Conservation (phyloP, 2,329 filamentous ascomycete species). For the Corniculantispora saksenae region DNA sequence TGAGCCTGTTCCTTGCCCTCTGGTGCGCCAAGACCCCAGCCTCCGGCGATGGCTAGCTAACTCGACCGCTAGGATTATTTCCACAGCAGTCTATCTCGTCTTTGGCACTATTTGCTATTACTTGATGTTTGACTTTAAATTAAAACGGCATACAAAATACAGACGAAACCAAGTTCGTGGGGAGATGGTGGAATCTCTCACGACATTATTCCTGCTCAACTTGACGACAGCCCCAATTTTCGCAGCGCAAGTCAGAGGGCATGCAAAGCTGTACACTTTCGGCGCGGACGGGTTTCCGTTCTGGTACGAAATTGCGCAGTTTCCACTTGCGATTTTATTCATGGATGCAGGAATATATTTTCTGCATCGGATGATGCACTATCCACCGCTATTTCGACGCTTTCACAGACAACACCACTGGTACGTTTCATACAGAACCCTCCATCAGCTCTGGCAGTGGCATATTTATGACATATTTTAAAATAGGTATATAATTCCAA, state of each 20-base stretch:
- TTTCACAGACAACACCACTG: background rate
- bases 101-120: background rate
- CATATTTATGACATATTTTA: too few species aligned
- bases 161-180: background rate
- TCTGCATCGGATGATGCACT: background rate
- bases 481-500: background rate
- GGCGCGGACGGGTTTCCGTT: background rate
- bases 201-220: background rate
- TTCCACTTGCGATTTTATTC: background rate
- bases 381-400: background rate
- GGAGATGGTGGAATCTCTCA: background rate
- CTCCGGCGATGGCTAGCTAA: background rate
- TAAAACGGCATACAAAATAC: background rate
- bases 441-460: too few species aligned
- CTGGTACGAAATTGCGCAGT: background rate
- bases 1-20: background rate
- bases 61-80: background rate
- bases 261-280: background rate
- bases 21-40: background rate
- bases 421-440: background rate
- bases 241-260: background rate
- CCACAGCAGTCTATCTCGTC: background rate
- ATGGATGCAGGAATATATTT: background rate
- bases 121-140: background rate
- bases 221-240: background rate